Base-by-base conservation (phyloP, 305 asterid species). In the Fraxinus nigra region DNA sequence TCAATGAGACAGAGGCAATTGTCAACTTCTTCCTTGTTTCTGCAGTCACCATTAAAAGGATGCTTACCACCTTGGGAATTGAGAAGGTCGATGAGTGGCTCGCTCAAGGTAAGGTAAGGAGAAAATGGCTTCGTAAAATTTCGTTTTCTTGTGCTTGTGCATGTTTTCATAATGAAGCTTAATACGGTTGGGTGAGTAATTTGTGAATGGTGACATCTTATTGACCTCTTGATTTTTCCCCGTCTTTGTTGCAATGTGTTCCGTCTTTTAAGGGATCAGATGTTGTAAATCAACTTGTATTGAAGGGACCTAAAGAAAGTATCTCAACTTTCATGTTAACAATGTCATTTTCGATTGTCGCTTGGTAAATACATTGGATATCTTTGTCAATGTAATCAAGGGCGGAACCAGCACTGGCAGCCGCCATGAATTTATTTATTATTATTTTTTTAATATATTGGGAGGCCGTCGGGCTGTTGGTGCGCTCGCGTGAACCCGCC, bases 41-140 rank as follows among this genome's bases (percentile, higher is more conserved):
- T 94, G 22, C 97, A 87, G 74, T 92, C 97, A 32, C 97, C 98
- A 8, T 82, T 95, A 82, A 95, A 94, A 85, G 94, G 98, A 9
- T 95, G 96, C 87, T 87, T 95, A 18, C 90, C 91, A 0, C 90
- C 93, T 6, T 89, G 95, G 97, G 97, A 92, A 77, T 84, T 90
- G 43, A 90, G 87, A 82, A 56, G 92, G 82, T 88, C 95, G 7
- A 85, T 82, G 18, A 93, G 88, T 70, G 86, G 67, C 67, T 56
- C 67, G 67, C 30, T 56, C 67, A 56, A 56, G 67, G 67, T 56
- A 7, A 56, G 67, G 67, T 56, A 20, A 56, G 67, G 11, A 1
- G 67, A 56, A 20, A 56, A 56, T 56, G 28, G 28, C 67, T 51
- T 56, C 11, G 26, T 20, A 56, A 56, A 56, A 56, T 18, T 6